Base-by-base conservation (phyloP, 306 rosid species). In the Sophora flavescens region DNA sequence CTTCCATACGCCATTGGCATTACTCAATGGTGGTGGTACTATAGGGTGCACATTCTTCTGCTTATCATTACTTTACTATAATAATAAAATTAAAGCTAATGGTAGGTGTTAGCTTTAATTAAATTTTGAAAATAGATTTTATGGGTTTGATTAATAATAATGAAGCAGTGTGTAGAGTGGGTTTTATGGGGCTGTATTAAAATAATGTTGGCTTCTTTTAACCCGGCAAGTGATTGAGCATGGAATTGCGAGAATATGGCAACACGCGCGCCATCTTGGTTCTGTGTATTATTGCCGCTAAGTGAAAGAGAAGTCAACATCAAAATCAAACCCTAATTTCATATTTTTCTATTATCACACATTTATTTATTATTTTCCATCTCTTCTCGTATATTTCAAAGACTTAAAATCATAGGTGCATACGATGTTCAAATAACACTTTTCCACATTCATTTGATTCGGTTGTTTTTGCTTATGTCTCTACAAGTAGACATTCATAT, bases 151-250 rank as follows among this genome's bases (percentile, higher is more conserved):
- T 56, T 56, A 42, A 30, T 45, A 17, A 0, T 6, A 45, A 9
- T 44, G 50, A 17, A 17, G 62, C n/a, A 64, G 63, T 7, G 73
- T 22, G 76, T 54, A 68, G 58, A 47, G 85, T 30, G 80, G 78
- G 77, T 13, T 36, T 81, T 77, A 48, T 72, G 68, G 81, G 74
- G 18, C 3, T 60, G 33, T 63, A 84, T 82, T 89, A 86, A 82
- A n/a, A 72, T 63, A 87, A 72, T 73, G 58, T 50, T 82, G 89
- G 84, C 89, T 85, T 85, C 96, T 88, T 83, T 86, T 86, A 45
- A 76, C 48, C 96, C 96, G 96, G 96, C 91, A 90, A 86, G 78
- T 77, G 84, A 86, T 81, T 68, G 33, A 70, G 79, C 86, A 63
- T 88, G 72, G 86, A 74, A 68, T 73, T 76, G 65, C 86, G 89